Evolutionary conservation across 345 rosid species (phyloP).

Genomic region (Nephelium lappaceum): DNA sequence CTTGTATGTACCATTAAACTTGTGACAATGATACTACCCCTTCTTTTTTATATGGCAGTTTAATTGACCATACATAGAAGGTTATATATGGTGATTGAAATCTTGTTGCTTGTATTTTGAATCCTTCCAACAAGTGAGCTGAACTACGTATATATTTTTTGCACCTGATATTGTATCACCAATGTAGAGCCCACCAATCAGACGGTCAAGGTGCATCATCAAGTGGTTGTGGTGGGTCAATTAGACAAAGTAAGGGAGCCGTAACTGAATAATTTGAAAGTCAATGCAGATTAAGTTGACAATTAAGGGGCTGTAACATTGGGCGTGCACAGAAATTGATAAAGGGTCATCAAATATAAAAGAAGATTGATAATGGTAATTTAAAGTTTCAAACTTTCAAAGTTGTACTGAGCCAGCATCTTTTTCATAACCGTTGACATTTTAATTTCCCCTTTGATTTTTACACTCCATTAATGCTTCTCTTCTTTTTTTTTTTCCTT

Average conservation of each 20-base stretch:
- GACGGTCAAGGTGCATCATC: background rate
- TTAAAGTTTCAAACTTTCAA: constrained; percentile 45
- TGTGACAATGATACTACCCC: constrained; percentile 11
- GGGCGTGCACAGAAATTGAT: constrained; percentile 54
- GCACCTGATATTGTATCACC: no score
- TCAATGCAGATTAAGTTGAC: constrained; percentile 20
- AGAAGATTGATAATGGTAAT: constrained; percentile 23
- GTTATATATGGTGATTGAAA: background rate
- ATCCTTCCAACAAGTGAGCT: background rate
- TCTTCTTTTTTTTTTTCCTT: constrained; percentile 3
- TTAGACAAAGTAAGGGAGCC: constrained; percentile 5
- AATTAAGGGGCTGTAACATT: constrained; percentile 14
- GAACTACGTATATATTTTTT: no score
- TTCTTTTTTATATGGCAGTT: background rate
- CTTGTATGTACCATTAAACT: constrained; percentile 26
- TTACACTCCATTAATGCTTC: background rate
- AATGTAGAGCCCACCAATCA: no score
- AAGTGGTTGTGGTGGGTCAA: constrained; percentile 27
- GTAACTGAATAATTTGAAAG: constrained; percentile 1
- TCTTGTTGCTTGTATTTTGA: background rate
- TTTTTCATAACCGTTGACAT: constrained; percentile 59
- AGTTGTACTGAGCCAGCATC: constrained; percentile 29
- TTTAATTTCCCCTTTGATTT: constrained; percentile 18
- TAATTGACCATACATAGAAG: background rate
- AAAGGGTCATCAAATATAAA: constrained; percentile 36